Base-by-base conservation (phyloP, 352 stramenopile genomes). In the Saprolegnia parasitica region DNA sequence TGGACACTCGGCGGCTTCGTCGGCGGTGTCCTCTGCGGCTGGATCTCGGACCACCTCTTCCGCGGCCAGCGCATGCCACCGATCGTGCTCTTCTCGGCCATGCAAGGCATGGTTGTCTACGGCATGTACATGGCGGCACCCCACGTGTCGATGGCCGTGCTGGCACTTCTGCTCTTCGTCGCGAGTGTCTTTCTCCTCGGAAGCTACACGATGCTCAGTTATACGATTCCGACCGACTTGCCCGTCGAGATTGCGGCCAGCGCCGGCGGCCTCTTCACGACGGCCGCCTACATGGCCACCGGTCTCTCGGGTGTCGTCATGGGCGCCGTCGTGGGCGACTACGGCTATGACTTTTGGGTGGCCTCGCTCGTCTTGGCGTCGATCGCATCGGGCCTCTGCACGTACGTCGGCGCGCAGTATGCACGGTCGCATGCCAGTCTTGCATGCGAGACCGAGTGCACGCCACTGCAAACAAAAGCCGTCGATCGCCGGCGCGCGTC, bases 1-100 rank as follows among this genome's bases (percentile, higher is more conserved):
- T 91, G 84, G 84, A 90, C 84, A 0, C 79, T 91, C 61, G 84
- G 84, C 60, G 83, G 81, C 11, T 89, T 89, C 68, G 77, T 91
- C 23, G 83, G 80, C 0, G 83, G 81, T 0, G 74, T 91, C 24
- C 76, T 89, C 15, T 90, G 84, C 56, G 81, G 84, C 18, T 90
- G 81, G 79, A 74, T 91, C 40, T 89, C 80, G 40, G 81, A 91
- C 58, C 73, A 80, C n/a, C 60, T 89, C 29, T 91, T 89, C 71
- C 65, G 81, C 65, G 87, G 81, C 47, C 75, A 88, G 63, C 79
- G 81, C 46, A 77, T 87, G 8, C 81, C 81, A 73, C 81, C 83
- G 6, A 87, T 88, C 54, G 83, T 83, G 74, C 81, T 90, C 29
- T 89, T 90, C 65, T 88, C 83, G 1, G 46, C 89, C 0, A 61